Evolutionary conservation across 352 stramenopile species (phyloP).

Genomic region (Globisporangium spiculum): DNA sequence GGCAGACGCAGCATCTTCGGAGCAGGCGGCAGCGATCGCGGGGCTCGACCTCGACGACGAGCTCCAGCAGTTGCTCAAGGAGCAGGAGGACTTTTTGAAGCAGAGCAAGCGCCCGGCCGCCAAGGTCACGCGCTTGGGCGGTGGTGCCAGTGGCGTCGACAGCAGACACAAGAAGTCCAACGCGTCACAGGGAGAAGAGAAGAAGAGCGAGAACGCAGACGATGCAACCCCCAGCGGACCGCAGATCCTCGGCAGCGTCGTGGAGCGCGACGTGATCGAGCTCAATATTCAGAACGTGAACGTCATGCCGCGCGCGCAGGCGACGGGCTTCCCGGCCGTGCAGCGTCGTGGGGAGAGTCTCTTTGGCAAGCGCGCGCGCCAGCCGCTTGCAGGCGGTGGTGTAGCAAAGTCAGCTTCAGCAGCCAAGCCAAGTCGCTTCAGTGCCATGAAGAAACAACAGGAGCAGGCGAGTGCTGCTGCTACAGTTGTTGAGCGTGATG

Average conservation of each 20-base stretch:
- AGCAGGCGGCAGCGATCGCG: neutral
- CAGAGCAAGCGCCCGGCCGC: slow-evolving; percentile 55
- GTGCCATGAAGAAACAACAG: slow-evolving; percentile 11
- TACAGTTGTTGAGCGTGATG: neutral
- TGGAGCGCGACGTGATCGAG: slow-evolving; percentile 57
- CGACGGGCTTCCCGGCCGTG: slow-evolving; percentile 60
- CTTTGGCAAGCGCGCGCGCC: slow-evolving; percentile 55
- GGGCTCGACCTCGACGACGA: slow-evolving; percentile 74
- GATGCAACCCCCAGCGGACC: slow-evolving; percentile 17
- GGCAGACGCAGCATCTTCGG: neutral
- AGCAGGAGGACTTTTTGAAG: slow-evolving; percentile 78
- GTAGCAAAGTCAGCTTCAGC: neutral
- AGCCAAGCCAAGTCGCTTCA: slow-evolving; percentile 24
- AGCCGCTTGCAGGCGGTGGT: neutral
- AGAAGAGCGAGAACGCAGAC: slow-evolving; percentile 3
- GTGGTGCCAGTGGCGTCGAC: neutral
- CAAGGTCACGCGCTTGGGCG: slow-evolving; percentile 43
- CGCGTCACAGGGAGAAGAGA: neutral
- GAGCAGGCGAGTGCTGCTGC: no score
- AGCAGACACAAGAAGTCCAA: neutral
- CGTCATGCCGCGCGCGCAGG: slow-evolving; percentile 27
- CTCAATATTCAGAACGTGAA: slow-evolving; percentile 33
- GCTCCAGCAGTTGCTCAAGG: slow-evolving; percentile 69
- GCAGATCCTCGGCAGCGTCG: slow-evolving; percentile 52
- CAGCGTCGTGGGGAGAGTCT: slow-evolving; percentile 56